Percentiles rank a stretch among this genome's conserved stretches.
phyloP scores from a whole-genome alignment of 176 grass and related monocot genomes.

The Raddia guianensis region DNA sequence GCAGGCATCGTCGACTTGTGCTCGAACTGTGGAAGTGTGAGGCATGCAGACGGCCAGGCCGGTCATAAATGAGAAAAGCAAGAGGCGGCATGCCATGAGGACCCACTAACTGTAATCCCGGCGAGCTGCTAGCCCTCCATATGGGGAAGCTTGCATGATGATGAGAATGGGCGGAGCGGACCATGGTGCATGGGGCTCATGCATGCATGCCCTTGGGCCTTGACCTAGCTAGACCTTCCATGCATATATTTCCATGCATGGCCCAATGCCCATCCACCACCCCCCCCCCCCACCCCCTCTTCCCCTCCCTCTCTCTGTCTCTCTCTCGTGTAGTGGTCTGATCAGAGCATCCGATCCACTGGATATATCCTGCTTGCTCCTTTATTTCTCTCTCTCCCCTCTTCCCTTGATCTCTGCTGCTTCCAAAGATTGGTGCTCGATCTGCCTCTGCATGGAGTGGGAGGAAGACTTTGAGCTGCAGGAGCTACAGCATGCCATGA shows the following conservation, averaged over 20 bases:
- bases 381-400: neutral
- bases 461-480: neutral
- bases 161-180: slow-evolving; percentile 42
- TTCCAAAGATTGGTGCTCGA: slow-evolving; percentile 37
- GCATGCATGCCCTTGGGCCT: no score
- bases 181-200: neutral
- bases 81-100: neutral
- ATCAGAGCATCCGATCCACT: slow-evolving; percentile 27
- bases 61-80: slow-evolving; percentile 45
- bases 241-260: slow-evolving; percentile 4
- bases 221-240: no score
- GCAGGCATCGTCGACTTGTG: no score
- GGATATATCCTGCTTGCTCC: neutral
- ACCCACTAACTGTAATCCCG: slow-evolving; percentile 19
- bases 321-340: neutral
- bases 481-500: neutral
- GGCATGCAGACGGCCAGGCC: neutral
- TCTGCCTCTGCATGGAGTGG: slow-evolving; percentile 21
- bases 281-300: neutral
- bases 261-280: neutral
- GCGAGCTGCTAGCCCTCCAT: slow-evolving; percentile 38
- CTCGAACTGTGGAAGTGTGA: neutral
- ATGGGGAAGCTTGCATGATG: slow-evolving; percentile 51
- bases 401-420: slow-evolving; percentile 1
- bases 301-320: neutral